Evolutionary conservation across 139 green algal genomes (phyloP).

Genomic region (Micractinium conductrix): DNA sequence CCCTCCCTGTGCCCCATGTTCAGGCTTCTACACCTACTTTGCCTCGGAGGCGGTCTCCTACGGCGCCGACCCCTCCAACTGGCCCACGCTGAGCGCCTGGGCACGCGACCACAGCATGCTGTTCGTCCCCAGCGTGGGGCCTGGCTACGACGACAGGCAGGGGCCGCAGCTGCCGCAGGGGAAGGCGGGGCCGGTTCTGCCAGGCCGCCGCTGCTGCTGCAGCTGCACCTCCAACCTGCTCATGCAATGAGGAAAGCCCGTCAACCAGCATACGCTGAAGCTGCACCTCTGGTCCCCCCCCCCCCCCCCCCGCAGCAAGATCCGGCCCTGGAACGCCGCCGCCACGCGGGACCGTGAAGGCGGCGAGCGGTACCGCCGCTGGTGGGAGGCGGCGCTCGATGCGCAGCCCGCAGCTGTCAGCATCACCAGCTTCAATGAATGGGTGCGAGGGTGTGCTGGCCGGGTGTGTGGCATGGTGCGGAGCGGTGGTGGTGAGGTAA

Average conservation of each 20-base stretch:
- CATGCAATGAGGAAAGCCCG: no score
- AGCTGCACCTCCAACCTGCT: no score
- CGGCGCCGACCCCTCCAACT: conserved; percentile 19
- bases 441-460: not conserved
- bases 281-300: no score
- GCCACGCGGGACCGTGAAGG: not conserved
- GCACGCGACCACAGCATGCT: not conserved
- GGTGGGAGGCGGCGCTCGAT: not conserved
- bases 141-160: conserved; percentile 12
- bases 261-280: no score
- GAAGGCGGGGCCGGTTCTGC: no score
- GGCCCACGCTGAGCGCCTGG: conserved; percentile 9
- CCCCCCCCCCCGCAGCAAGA: not conserved
- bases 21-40: conserved; percentile 29
- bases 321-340: conserved; percentile 14
- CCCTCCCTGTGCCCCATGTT: not conserved
- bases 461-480: not conserved
- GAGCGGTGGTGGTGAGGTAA: no score
- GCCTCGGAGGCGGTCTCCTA: not conserved
- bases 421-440: conserved; percentile 30
- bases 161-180: no score
- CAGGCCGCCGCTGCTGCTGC: no score
- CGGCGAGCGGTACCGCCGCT: not conserved
- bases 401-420: not conserved
- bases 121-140: conserved; percentile 12